Evolutionary conservation across 371 early-diverging fungal species (phyloP).

Genomic region (Funneliformis caledonium): DNA sequence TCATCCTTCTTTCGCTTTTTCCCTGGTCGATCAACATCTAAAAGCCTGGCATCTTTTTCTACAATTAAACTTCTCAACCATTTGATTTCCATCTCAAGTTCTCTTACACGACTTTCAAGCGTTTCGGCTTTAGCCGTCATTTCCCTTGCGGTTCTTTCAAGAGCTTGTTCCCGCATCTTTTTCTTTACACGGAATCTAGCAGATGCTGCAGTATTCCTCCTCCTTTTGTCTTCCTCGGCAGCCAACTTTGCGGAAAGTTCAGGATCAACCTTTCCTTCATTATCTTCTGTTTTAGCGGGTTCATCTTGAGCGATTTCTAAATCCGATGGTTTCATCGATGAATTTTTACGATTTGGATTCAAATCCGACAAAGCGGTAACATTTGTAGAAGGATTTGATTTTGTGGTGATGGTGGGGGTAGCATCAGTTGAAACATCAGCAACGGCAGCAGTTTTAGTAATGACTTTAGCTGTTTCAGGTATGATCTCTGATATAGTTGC

Average conservation of each 20-base stretch:
- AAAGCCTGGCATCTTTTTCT: conserved; percentile 68
- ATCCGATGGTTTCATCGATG: not conserved
- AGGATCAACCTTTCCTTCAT: not conserved
- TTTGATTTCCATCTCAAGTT: conserved; percentile 87
- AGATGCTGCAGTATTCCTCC: conserved; percentile 93
- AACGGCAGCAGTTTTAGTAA: not conserved
- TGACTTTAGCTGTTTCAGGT: not conserved
- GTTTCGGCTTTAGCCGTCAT: conserved; percentile 76
- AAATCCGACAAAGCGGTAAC: too few relatives aligned
- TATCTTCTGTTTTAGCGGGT: not conserved
- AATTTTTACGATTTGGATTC: conserved; percentile 21
- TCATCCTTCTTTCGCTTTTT: not conserved
- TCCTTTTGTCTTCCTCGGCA: conserved; percentile 82
- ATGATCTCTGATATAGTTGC: not conserved
- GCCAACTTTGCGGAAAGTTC: conserved; percentile 28
- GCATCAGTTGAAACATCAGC: not conserved
- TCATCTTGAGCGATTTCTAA: not conserved
- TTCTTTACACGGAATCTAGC: conserved; percentile 97
- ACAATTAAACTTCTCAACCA: conserved; percentile 87
- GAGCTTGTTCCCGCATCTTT: conserved; percentile 82
- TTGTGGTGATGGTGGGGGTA: not conserved
- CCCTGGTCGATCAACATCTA: conserved; percentile 44
- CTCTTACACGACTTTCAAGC: conserved; percentile 74
- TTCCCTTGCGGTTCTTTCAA: conserved; percentile 82
- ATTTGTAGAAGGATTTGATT: not conserved